Percentiles rank a stretch among this genome's conserved stretches.
Evolutionary conservation across 108 stramenopile species (phyloP).

Genomic region (Epithemia pelagica): DNA sequence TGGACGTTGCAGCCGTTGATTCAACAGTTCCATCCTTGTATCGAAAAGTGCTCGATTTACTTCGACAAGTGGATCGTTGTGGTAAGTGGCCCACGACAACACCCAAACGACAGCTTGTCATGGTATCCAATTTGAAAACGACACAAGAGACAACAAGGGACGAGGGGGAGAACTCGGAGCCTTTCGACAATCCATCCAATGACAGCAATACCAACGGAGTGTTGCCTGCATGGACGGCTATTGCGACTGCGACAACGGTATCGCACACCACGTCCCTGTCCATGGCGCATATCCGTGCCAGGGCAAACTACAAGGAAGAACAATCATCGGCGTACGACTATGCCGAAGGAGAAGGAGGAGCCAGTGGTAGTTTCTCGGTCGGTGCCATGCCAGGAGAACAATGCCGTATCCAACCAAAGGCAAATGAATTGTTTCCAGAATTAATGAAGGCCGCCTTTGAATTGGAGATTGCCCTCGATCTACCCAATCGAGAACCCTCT

Average conservation of each 20-base stretch:
- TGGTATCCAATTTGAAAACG: constrained; percentile 40
- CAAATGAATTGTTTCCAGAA: constrained; percentile 85
- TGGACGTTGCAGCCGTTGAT: constrained; percentile 32
- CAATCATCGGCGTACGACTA: constrained; percentile 59
- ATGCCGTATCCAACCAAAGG: constrained; percentile 61
- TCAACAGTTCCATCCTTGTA: constrained; percentile 48
- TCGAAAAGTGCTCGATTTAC: constrained; percentile 39
- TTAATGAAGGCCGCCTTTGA: constrained; percentile 82
- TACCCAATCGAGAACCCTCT: constrained; percentile 75
- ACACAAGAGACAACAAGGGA: not conserved
- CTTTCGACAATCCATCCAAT: not conserved
- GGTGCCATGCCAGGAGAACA: constrained; percentile 70
- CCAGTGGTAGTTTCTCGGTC: constrained; percentile 71
- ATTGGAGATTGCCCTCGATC: constrained; percentile 56
- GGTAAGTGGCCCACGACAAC: constrained; percentile 72
- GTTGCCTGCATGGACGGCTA: constrained; percentile 10
- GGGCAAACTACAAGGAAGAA: constrained; percentile 22
- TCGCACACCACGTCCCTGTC: constrained; percentile 18
- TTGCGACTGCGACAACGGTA: not conserved
- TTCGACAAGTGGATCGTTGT: constrained; percentile 52
- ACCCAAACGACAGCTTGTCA: constrained; percentile 70
- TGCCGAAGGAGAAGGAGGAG: constrained; percentile 62
- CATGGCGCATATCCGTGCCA: constrained; percentile 35
- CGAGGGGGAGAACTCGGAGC: not conserved
- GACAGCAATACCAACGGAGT: not conserved